Conservation (phyloP, 345 rosid species). For the Rhizophora apiculata region DNA sequence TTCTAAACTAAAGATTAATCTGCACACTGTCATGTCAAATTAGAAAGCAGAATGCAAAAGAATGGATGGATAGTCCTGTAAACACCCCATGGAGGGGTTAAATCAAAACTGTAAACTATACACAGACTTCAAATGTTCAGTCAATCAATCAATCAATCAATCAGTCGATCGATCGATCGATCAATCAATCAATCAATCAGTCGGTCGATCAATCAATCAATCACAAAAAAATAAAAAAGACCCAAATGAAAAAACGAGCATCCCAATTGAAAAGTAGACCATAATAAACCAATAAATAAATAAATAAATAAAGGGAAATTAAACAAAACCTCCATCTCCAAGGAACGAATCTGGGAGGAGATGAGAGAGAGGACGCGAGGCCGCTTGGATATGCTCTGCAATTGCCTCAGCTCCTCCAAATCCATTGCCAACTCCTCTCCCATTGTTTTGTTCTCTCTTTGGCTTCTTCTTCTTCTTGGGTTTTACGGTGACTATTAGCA, state of each 20-base stretch:
- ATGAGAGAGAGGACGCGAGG: constrained; percentile 64
- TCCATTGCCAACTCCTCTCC: constrained; percentile 64
- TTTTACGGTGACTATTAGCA: neutral
- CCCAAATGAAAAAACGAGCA: too few relatives aligned
- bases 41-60: too few relatives aligned
- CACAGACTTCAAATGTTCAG: neutral
- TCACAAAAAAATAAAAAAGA: neutral
- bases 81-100: too few relatives aligned
- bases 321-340: constrained; percentile 58
- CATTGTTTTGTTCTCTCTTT: constrained; percentile 27
- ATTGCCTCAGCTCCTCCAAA: constrained; percentile 70
- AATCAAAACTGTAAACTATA: too few relatives aligned
- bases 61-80: too few relatives aligned
- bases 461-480: too few relatives aligned
- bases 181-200: neutral
- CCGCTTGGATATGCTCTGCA: constrained; percentile 71
- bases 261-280: neutral
- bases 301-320: neutral
- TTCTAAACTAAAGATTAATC: too few relatives aligned
- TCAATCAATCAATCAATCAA: neutral
- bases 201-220: too few relatives aligned
- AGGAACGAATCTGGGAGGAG: constrained; percentile 51
- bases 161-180: too few relatives aligned
- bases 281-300: neutral
- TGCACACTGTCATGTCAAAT: too few relatives aligned